A percentile compares a stretch with the other conserved stretches of the same genome.
Evolutionary conservation across 192 early-diverging fungal genomes (phyloP).

Genomic region (Coemansia sp.): DNA sequence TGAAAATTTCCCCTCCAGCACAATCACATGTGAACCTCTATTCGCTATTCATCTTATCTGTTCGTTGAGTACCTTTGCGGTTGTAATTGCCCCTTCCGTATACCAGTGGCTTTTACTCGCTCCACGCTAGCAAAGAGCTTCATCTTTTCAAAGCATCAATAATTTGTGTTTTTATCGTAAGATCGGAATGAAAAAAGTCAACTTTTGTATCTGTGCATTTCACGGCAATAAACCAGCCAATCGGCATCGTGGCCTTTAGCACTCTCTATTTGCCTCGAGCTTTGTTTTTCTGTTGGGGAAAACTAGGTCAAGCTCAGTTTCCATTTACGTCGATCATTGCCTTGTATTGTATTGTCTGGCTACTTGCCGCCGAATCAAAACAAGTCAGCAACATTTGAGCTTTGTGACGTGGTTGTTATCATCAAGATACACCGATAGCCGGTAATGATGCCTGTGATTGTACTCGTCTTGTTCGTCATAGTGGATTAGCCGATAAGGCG

Average conservation of each 20-base stretch:
- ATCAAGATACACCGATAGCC: constrained; percentile 43
- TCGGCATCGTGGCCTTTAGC: background rate
- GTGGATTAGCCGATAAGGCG: constrained; percentile 44
- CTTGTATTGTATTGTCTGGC: background rate
- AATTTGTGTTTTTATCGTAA: background rate
- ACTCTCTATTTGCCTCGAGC: background rate
- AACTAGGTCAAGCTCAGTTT: background rate
- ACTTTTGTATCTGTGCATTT: background rate
- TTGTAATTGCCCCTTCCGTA: too few species aligned
- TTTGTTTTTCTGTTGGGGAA: constrained; percentile 2
- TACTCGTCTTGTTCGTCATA: constrained; percentile 46
- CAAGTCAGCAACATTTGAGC: constrained; percentile 43
- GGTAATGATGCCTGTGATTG: constrained; percentile 53
- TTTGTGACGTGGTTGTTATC: constrained; percentile 56
- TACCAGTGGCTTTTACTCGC: too few species aligned
- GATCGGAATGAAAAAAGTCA: background rate
- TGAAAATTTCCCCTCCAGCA: background rate
- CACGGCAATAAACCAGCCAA: constrained; percentile 26
- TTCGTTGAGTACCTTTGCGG: too few species aligned
- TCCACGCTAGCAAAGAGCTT: too few species aligned
- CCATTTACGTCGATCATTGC: background rate
- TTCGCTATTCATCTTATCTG: constrained; percentile 1
- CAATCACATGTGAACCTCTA: background rate
- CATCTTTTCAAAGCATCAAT: background rate
- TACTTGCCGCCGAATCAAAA: background rate